These are phyloP conservation scores for Ophiostoma sp. DNA, from an alignment of 2,329 filamentous ascomycete genomes.

Conservation along the genomic window DNA sequence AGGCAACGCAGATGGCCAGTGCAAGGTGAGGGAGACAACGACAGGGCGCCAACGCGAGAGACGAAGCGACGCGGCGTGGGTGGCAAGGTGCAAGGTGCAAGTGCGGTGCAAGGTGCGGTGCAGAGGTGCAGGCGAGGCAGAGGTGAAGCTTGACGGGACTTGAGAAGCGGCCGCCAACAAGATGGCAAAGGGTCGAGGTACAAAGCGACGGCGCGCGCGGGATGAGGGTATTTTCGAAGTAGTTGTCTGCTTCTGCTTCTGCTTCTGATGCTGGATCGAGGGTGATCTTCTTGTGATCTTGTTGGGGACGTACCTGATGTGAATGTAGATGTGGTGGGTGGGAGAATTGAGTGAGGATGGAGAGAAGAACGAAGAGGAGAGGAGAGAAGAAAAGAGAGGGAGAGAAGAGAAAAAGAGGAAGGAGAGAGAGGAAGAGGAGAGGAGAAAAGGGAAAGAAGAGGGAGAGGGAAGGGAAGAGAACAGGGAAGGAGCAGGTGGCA, in stretches of 20 bases:
- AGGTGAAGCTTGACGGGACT: no score
- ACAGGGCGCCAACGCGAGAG: no score
- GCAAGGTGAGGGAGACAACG: no score
- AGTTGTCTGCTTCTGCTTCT: not conserved
- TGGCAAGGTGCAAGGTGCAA: no score
- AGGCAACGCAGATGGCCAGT: not conserved
- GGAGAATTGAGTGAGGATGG: not conserved
- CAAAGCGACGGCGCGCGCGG: not conserved
- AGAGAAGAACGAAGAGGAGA: not conserved
- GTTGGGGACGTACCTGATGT: slow-evolving; percentile 8
- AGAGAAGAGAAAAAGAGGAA: not conserved
- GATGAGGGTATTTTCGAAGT: not conserved
- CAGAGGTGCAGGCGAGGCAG: no score
- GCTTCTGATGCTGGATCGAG: not conserved
- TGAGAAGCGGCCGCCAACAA: not conserved
- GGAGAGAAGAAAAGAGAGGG: not conserved
- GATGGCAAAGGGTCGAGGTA: not conserved
- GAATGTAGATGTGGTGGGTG: not conserved
- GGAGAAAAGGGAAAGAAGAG: slow-evolving; percentile 6
- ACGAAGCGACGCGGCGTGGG: no score
- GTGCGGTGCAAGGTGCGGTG: no score
- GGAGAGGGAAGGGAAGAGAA: not conserved
- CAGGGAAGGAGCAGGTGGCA: slow-evolving; percentile 14
- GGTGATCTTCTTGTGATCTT: not conserved
- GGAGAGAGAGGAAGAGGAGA: not conserved